Conservation (phyloP, 108 stramenopile genomes). For the Cyclotella sp. region DNA sequence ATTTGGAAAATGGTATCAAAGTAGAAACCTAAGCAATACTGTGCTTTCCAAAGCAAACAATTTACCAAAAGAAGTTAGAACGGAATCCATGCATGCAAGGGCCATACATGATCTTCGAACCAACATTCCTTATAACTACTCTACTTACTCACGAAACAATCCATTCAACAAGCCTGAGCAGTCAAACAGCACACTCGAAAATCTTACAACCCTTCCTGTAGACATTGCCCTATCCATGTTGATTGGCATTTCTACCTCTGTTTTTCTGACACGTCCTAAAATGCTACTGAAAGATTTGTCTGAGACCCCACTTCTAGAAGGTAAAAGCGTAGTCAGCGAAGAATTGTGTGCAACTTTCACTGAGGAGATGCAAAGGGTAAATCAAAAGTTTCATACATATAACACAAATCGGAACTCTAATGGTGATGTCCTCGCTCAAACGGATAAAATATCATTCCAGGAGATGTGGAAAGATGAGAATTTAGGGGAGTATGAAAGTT, state of each 20-base stretch:
- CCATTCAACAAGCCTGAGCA: not conserved
- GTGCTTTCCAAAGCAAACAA: not conserved
- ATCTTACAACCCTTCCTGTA: constrained; percentile 19
- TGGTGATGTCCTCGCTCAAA: constrained; percentile 1
- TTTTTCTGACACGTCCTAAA: constrained; percentile 19
- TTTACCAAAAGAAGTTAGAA: not conserved
- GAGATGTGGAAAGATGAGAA: constrained; percentile 50
- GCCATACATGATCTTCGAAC: constrained; percentile 17
- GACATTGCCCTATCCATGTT: constrained; percentile 41
- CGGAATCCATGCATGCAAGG: not conserved
- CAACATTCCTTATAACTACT: constrained; percentile 3
- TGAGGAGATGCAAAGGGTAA: constrained; percentile 28
- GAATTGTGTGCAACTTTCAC: constrained; percentile 37
- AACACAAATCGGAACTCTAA: not conserved
- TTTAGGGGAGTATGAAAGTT: constrained; percentile 39
- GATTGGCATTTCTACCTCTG: constrained; percentile 34
- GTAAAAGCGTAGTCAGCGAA: constrained; percentile 36
- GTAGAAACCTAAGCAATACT: not conserved
- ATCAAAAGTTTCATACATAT: constrained; percentile 9
- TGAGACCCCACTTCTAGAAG: constrained; percentile 26
- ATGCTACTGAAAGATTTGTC: constrained; percentile 25
- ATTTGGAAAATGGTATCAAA: constrained; percentile 39
- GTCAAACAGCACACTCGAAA: constrained; percentile 8
- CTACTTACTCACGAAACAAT: not conserved
- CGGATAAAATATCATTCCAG: constrained; percentile 11